Evolutionary conservation across 305 asterid species (phyloP), one percentile per base, ranked within the genome.

Genomic region (Striga hermonthica): DNA sequence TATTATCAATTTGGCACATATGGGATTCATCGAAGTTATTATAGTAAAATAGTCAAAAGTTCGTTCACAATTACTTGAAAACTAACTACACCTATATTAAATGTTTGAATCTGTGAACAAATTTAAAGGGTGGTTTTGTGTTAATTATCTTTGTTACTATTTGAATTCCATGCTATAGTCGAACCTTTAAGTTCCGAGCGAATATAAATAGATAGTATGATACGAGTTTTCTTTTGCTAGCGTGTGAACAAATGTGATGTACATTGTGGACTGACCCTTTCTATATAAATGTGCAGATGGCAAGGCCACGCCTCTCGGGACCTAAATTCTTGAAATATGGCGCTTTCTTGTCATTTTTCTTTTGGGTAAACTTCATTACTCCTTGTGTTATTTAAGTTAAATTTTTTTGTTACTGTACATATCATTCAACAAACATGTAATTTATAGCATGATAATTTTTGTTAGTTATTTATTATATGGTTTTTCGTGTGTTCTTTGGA

Each of bases 231-330:
- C 31, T 22, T 22, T 22, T 22, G 31, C 31, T 22, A 22, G 1
- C 31, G 31, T 22, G 31, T 22, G n/a, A n/a, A n/a, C n/a, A n/a
- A n/a, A n/a, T n/a, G n/a, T n/a, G n/a, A n/a, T n/a, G n/a, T n/a
- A n/a, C n/a, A n/a, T n/a, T 52, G 10, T 3, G 12, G 2, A 22
- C 57, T 52, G 57, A 52, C 57, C 6, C 10, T 52, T 36, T 3
- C 59, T 50, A 50, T 50, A 36, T 10, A 54, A 15, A 10, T 31
- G 6, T 74, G 84, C 95, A 92, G 98, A 88, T 92, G 98, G 98
- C 98, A 90, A 70, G 97, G 98, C 68, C 93, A 83, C 80, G 89
- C 72, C 65, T 92, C 96, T 9, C 76, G 87, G 67, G 96, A 92
- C 74, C 79, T 80, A 41, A 90, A 79, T 81, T 74, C 84, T 71